Base-by-base conservation (phyloP, 805 yeast genomes). In the Danielozyma ontarioensis region DNA sequence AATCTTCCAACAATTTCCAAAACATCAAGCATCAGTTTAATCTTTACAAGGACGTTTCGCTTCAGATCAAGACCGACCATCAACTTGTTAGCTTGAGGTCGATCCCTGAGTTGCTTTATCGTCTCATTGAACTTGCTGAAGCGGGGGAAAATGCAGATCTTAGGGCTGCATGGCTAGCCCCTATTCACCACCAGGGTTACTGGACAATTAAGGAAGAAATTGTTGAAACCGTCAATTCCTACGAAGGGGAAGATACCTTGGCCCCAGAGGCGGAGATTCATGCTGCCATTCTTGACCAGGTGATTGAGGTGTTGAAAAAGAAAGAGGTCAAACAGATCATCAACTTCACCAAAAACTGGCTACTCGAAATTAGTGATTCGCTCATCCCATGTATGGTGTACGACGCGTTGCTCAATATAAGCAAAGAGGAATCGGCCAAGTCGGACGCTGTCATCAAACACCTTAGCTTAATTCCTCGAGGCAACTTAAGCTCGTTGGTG, bases 361-460 rank as follows among this genome's bases (percentile, higher is more conserved):
- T 66, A 16, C 45, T 67, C 5, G 71, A 67, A 36, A 53, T 58
- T 11, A 53, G 58, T 25, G 72, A 67, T 34, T 60, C 71, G 0
- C 39, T 65, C 16, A 63, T 67, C 11, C 72, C 72, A 0, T 64
- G 65, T 33, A 54, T 62, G 41, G 56, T 62, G 4, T 62, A 50
- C 40, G 72, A 66, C 25, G 40, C 61, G 12, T 39, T 62, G 17
- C 31, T 53, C 10, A 42, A 41, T 11, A 35, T 36, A 15, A 59
- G 53, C 36, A 44, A 40, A 18, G 32, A 35, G 6, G 17, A 17
- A 17, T 29, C 34, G 7, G 31, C 34, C 16, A 40, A 41, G 29
- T 27, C 39, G 7, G 32, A 28, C 3, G 56, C 59, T 17, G 30
- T 59, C 7, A 26, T 53, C 7, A 54, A 55, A 28, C 35, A 50